Percentiles rank a stretch among this genome's conserved stretches.
Conservation (phyloP, 2,329 filamentous ascomycete genomes). For the Penicillium sp. region DNA sequence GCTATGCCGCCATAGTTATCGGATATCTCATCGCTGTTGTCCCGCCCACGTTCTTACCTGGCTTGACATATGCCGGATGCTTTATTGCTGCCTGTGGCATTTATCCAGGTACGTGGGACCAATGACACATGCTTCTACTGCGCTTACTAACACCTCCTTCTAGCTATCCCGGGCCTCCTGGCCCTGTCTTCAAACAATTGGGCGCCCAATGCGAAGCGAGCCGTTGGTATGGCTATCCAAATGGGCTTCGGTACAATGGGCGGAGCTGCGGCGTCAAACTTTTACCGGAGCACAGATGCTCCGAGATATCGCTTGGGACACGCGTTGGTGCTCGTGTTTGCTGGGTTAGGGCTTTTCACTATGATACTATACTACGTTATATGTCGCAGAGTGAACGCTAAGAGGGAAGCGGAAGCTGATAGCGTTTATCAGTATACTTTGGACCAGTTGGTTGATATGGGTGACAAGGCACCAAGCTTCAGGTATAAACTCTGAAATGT, state of each 20-base stretch:
- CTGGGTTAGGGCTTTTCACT: conserved; percentile 5
- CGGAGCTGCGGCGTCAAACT: conserved; percentile 14
- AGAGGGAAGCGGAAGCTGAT: background rate
- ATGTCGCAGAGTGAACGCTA: conserved; percentile 7
- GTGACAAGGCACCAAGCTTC: conserved; percentile 12
- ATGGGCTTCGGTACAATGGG: conserved; percentile 9
- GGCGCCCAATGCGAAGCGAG: conserved; percentile 6
- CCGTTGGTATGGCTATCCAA: conserved; percentile 8
- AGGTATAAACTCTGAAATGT: conserved; percentile 3
- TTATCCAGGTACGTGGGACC: conserved; percentile 1
- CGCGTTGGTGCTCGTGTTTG: conserved; percentile 10
- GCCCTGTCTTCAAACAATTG: conserved; percentile 7
- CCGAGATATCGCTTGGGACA: conserved; percentile 14
- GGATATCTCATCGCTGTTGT: conserved; percentile 9
- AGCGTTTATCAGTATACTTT: conserved; percentile 3
- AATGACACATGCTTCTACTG: background rate
- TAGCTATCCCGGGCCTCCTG: conserved; percentile 7
- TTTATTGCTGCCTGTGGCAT: conserved; percentile 10
- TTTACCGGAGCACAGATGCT: conserved; percentile 12
- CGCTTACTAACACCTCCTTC: background rate
- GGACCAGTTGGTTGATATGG: conserved; percentile 8
- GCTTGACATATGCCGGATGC: conserved; percentile 8
- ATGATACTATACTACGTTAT: conserved; percentile 8
- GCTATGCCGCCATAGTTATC: conserved; percentile 1
- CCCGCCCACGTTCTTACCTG: conserved; percentile 4